Conservation (phyloP, 108 stramenopile genomes). For the Parmales sp. region DNA sequence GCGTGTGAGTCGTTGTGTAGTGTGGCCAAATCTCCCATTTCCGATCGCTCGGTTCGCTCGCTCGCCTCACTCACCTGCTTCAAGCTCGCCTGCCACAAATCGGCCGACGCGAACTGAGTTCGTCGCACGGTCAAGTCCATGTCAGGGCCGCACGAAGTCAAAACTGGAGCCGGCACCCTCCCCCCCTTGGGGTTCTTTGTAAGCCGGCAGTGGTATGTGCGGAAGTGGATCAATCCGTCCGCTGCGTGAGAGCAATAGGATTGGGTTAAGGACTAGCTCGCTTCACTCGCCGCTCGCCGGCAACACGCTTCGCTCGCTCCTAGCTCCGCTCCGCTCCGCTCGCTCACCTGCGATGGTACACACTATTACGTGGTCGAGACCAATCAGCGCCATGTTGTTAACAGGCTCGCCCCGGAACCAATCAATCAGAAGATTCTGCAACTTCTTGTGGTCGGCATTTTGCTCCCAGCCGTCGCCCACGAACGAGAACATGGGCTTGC, state of each 20-base stretch:
- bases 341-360: slow-evolving; percentile 56
- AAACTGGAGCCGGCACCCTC: slow-evolving; percentile 66
- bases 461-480: slow-evolving; percentile 82
- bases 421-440: slow-evolving; percentile 87
- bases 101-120: slow-evolving; percentile 77
- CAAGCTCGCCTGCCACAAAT: slow-evolving; percentile 80
- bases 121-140: slow-evolving; percentile 80
- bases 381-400: slow-evolving; percentile 68
- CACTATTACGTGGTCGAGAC: slow-evolving; percentile 88
- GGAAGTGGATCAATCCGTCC: slow-evolving; percentile 43
- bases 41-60: no score
- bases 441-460: slow-evolving; percentile 38
- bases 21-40: no score
- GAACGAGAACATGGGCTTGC: slow-evolving; percentile 81
- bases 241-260: no score
- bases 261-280: no score
- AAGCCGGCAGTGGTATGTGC: slow-evolving; percentile 67
- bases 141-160: slow-evolving; percentile 88
- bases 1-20: no score
- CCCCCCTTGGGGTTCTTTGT: slow-evolving; percentile 73
- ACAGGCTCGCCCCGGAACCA: slow-evolving; percentile 92
- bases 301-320: slow-evolving; percentile 21
- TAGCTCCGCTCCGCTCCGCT: slow-evolving; percentile 20
- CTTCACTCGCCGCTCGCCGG: no score
- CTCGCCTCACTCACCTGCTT: slow-evolving; percentile 61